These are phyloP conservation scores for Xylaria flabelliformis DNA, from an alignment of 495 filamentous ascomycete species.

Conservation along the genomic window DNA sequence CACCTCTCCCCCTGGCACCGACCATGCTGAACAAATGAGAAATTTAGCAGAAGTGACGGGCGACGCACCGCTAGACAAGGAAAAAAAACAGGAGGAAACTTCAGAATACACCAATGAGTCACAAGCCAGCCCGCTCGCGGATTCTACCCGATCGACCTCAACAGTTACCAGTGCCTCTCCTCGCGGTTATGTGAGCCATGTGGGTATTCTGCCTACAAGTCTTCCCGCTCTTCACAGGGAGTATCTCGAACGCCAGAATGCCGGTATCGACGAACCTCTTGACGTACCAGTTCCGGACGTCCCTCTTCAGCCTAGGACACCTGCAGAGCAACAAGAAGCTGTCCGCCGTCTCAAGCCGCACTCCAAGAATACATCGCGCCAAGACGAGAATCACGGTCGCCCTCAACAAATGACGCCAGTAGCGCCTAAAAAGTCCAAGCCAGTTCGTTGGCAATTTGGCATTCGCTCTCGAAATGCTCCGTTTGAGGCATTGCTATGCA, in stretches of 20 bases:
- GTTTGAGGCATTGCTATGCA: conserved; percentile 88
- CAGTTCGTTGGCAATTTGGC: conserved; percentile 95
- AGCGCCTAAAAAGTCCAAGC: conserved; percentile 68
- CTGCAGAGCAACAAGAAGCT: conserved; percentile 77
- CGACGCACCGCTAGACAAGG: conserved; percentile 24
- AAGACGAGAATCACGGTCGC: conserved; percentile 66
- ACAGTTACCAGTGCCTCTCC: conserved; percentile 51
- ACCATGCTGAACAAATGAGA: conserved; percentile 41
- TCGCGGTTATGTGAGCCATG: conserved; percentile 73
- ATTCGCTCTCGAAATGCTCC: conserved; percentile 93
- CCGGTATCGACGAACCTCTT: conserved; percentile 48
- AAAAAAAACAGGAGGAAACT: conserved; percentile 17
- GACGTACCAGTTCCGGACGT: conserved; percentile 55
- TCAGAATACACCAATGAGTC: conserved; percentile 30
- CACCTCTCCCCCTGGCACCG: conserved; percentile 42
- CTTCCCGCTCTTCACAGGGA: conserved; percentile 88
- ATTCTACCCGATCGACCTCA: conserved; percentile 54
- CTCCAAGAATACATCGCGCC: conserved; percentile 63
- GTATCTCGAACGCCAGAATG: conserved; percentile 77
- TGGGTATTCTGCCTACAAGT: conserved; percentile 88
- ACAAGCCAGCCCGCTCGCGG: conserved; percentile 39
- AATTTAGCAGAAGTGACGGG: conserved; percentile 35
- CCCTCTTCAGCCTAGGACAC: conserved; percentile 60
- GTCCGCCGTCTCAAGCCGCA: conserved; percentile 81
- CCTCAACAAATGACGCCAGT: conserved; percentile 69